These are phyloP conservation scores for Thalassiosira hispida DNA, from an alignment of 352 stramenopile species.

Conservation along the genomic window DNA sequence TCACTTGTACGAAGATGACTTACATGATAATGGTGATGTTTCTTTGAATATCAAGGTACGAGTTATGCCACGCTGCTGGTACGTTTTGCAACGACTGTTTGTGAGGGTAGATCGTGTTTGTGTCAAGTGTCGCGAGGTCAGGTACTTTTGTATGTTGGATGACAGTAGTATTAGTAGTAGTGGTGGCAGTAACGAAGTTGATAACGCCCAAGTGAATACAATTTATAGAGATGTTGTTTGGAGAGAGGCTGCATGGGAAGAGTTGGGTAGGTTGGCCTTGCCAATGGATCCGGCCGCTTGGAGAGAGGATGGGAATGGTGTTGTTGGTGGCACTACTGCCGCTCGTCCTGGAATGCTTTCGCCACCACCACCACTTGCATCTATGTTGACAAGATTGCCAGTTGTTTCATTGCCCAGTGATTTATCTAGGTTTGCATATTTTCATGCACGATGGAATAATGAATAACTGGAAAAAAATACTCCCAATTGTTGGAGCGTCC, in stretches of 20 bases:
- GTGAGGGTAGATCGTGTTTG: slow-evolving; percentile 85
- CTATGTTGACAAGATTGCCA: slow-evolving; percentile 6
- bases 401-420: slow-evolving; percentile 11
- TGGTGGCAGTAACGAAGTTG: background rate
- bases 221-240: slow-evolving; percentile 77
- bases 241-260: slow-evolving; percentile 68
- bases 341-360: too few species aligned
- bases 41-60: slow-evolving; percentile 85
- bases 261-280: slow-evolving; percentile 32
- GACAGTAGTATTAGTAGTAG: background rate
- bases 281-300: slow-evolving; percentile 39
- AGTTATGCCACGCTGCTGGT: slow-evolving; percentile 87
- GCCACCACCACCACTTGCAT: slow-evolving; percentile 2
- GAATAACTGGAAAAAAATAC: background rate
- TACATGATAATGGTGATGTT: slow-evolving; percentile 88
- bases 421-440: slow-evolving; percentile 7
- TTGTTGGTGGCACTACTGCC: background rate
- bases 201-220: slow-evolving; percentile 16
- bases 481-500: too few species aligned
- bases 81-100: slow-evolving; percentile 84
- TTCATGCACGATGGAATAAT: background rate
- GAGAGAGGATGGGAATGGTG: slow-evolving; percentile 27
- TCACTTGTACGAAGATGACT: slow-evolving; percentile 87
- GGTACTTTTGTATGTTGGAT: slow-evolving; percentile 70
- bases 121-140: slow-evolving; percentile 68